A percentile compares a stretch with the other conserved stretches of the same genome.
phyloP scores from a whole-genome alignment of 2,329 filamentous ascomycete genomes.

The Colletotrichum sp. region DNA sequence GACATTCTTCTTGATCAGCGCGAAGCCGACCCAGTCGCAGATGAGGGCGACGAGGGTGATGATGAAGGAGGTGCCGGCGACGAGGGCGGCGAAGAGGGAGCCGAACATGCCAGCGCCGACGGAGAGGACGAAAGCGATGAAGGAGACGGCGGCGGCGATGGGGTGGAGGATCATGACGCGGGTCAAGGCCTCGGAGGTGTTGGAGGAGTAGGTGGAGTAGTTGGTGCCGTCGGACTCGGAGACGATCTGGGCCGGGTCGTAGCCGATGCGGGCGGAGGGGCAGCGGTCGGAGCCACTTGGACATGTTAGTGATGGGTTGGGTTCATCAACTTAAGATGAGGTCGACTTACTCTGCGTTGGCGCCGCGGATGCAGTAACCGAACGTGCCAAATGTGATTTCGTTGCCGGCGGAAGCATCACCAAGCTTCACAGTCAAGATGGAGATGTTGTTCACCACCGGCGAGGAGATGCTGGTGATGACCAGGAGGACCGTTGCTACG shows the following conservation, averaged over 20 bases:
- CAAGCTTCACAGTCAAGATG: constrained; percentile 57
- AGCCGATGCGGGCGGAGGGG: constrained; percentile 56
- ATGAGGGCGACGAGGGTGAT: constrained; percentile 52
- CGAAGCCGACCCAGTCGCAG: constrained; percentile 64
- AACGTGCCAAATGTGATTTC: constrained; percentile 63
- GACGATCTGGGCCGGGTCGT: constrained; percentile 56
- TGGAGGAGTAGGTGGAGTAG: constrained; percentile 47
- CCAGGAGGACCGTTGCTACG: constrained; percentile 57
- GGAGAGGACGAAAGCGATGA: constrained; percentile 63
- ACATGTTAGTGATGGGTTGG: not conserved
- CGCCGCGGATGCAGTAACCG: constrained; percentile 55
- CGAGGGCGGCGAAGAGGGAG: constrained; percentile 54
- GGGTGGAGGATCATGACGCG: constrained; percentile 68
- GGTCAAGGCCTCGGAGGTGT: constrained; percentile 56
- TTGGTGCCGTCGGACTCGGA: constrained; percentile 36
- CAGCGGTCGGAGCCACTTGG: constrained; percentile 48
- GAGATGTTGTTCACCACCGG: constrained; percentile 62
- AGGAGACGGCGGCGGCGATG: constrained; percentile 60
- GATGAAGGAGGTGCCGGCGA: constrained; percentile 55
- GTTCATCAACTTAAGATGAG: too few relatives aligned
- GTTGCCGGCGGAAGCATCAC: constrained; percentile 35
- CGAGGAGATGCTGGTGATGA: constrained; percentile 63
- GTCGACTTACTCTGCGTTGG: constrained; percentile 25
- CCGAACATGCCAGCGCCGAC: constrained; percentile 57
- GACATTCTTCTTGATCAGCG: constrained; percentile 57